phyloP scores from a whole-genome alignment of 768 basidiomycete genomes.

The Hericium coralloides region DNA sequence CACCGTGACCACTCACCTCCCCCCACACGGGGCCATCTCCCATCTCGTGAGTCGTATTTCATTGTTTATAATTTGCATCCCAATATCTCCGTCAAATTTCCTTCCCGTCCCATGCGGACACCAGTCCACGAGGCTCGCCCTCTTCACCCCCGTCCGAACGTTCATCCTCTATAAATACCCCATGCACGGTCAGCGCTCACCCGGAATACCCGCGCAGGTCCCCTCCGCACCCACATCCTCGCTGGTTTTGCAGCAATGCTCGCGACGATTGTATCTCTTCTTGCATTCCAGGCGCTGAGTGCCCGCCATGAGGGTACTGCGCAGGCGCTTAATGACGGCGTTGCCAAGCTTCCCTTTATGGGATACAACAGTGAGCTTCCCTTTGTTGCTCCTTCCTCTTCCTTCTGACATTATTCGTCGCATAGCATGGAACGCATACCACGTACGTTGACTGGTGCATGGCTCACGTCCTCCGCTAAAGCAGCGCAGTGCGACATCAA shows the following conservation, averaged over 20 bases:
- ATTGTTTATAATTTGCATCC: too few species aligned
- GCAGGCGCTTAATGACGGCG: constrained; percentile 16
- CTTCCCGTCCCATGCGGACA: too few species aligned
- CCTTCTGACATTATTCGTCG: constrained; percentile 3
- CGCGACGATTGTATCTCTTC: not conserved
- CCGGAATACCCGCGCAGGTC: not conserved
- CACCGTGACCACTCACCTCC: too few species aligned
- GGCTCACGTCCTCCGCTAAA: not conserved
- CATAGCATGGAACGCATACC: constrained; percentile 62
- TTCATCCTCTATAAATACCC: not conserved
- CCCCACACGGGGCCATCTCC: too few species aligned
- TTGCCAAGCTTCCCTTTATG: constrained; percentile 34
- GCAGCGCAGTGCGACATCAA: constrained; percentile 46
- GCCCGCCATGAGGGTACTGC: not conserved
- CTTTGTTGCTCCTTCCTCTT: not conserved
- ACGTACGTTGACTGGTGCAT: constrained; percentile 29
- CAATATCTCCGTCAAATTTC: too few species aligned
- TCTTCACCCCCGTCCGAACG: not conserved
- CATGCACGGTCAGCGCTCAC: not conserved
- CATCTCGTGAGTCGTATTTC: too few species aligned
- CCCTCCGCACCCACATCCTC: not conserved
- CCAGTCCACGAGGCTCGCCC: too few species aligned
- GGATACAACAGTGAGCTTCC: constrained; percentile 51
- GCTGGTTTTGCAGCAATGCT: not conserved
- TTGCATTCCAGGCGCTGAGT: not conserved